Base-by-base conservation (phyloP, 768 basidiomycete species). In the Amanita jacksonii region DNA sequence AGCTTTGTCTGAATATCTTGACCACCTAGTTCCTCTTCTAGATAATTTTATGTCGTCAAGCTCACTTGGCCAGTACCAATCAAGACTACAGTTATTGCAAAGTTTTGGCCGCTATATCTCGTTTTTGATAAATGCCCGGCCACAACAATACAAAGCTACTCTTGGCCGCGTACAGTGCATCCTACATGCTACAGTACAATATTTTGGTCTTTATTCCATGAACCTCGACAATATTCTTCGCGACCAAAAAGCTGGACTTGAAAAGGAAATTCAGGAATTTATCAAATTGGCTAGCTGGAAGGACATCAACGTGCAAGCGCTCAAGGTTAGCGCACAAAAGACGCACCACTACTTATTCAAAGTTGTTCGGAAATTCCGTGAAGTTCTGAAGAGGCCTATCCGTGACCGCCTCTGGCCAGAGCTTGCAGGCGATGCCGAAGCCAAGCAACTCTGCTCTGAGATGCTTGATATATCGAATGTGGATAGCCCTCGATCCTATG, bases 231-330 rank as follows among this genome's bases (percentile, higher is more conserved):
- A 62, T 2, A 67, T 66, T n/a, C 62, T 96, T 22, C 52, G 57
- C 3, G 60, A 70, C 13, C 81, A 86, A 55, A 74, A 81, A 39
- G 61, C 59, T 1, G 55, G 53, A 0, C 59, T 96, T 24, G 90
- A 97, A 62, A 84, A 79, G 52, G 85, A 93, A 45, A 73, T 97
- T 41, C 76, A 71, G 46, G 79, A 75, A 34, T 82, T 91, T 57
- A 83, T 98, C 68, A 94, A 92, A 60, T 70, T 99, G 35, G 96
- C 96, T 1, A 97, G 92, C 55, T 98, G 96, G 96, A 96, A 87
- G 61, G 96, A 99, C 56, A 68, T 92, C 57, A 99, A 98, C 54
- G 85, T 98, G 8, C 83, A 88, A 50, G 92, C 96, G 2, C 70
- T 99, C 46, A 87, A 85, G 59, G 81, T 85, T 48, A 96, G 92